Base-by-base conservation (phyloP, 495 filamentous ascomycete species). In the Tuber borchii region DNA sequence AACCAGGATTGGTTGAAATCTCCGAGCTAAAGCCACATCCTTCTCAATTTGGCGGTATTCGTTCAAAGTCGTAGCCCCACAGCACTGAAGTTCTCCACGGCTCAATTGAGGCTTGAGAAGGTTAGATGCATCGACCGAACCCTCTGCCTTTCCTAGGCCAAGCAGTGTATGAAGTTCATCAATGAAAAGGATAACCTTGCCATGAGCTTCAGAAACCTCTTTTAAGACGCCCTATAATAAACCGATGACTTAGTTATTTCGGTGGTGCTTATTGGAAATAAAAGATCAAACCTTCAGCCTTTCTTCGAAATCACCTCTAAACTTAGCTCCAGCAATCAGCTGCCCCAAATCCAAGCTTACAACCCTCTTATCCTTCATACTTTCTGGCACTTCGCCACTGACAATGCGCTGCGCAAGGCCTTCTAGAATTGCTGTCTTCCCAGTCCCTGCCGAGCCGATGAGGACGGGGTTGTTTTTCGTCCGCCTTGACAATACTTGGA, bases 381-480 rank as follows among this genome's bases (percentile, higher is more conserved):
- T 97, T 84, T 98, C 95, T 0, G 95, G 95, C 2, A 99, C 95
- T 85, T 97, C 95, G 0, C 95, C 95, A 76, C 89, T 87, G 2
- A 97, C 92, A 83, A 99, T 98, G 48, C 95, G 87, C 83, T 95
- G 91, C 39, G 95, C 94, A 77, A 99, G 85, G 1, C 95, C 95
- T 85, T 99, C 95, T 17, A 99, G 83, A 43, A 98, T 92, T 1
- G 95, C 95, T 1, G 95, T 99, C 84, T 99, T 99, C 70, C 95
- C 95, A 20, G 94, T 97, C 79, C 95, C 95, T 9, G 95, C 94
- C 43, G 88, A 89, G 79, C 95, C 95, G 76, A 97, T 97, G 43
- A 97, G 86, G 31, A 97, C 95, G 1, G 95, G 95, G 76, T 98
- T 98, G 83, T 99, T 98, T 84, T 98, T 99, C 8, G 95, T 97